Conservation (phyloP, 2,329 filamentous ascomycete genomes). For the Geosmithia flava region DNA sequence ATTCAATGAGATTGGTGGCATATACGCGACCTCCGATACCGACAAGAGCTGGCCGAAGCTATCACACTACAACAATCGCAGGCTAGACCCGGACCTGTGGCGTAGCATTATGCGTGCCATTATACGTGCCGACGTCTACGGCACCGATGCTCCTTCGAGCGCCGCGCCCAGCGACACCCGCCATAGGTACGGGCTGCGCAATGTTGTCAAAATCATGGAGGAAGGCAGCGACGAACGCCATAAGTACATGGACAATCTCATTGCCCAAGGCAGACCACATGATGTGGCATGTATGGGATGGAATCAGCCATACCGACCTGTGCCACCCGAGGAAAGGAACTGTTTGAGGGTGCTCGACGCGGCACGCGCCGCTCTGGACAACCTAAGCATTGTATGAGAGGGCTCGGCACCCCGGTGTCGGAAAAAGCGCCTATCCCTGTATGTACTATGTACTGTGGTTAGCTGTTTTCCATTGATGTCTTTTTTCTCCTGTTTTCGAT, state of each 20-base stretch:
- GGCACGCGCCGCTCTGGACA: slow-evolving; percentile 39
- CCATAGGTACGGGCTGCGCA: slow-evolving; percentile 30
- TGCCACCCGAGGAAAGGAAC: slow-evolving; percentile 20
- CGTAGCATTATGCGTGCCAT: slow-evolving; percentile 38
- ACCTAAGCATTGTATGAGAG: slow-evolving; percentile 36
- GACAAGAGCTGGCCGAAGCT: slow-evolving; percentile 13
- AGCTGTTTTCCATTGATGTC: no score
- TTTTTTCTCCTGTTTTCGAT: no score
- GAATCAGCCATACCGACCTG: slow-evolving; percentile 11
- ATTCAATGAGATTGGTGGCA: slow-evolving; percentile 33
- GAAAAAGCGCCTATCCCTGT: no score
- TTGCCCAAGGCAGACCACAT: slow-evolving; percentile 21
- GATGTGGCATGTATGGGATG: slow-evolving; percentile 3
- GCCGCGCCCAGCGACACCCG: slow-evolving; percentile 1
- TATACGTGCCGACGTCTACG: slow-evolving; percentile 45
- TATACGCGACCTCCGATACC: slow-evolving; percentile 8
- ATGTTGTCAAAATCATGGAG: slow-evolving; percentile 41
- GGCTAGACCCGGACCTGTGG: slow-evolving; percentile 42
- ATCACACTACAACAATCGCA: slow-evolving; percentile 23
- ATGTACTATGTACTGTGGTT: no score
- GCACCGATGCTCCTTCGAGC: slow-evolving; percentile 17
- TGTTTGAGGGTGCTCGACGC: slow-evolving; percentile 42
- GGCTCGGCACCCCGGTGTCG: not conserved
- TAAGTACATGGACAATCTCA: slow-evolving; percentile 31
- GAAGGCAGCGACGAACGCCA: slow-evolving; percentile 35